Evolutionary conservation across 2,329 filamentous ascomycete species (phyloP), one percentile per base, ranked within the genome.

Genomic region (Fusarium domesticum): DNA sequence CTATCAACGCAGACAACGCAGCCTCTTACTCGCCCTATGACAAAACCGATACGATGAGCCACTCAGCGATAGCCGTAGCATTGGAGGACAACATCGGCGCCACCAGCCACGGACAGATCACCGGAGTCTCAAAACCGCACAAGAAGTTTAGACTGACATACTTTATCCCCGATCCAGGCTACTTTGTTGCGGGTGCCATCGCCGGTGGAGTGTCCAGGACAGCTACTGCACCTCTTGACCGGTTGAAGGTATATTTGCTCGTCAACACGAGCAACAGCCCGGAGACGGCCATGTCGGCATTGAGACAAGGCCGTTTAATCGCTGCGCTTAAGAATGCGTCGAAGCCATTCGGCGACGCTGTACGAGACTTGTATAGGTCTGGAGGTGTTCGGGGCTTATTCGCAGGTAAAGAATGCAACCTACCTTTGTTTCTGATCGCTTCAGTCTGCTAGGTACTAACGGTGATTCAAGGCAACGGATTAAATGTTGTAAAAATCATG

Each of bases 401-500:
- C 71, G 91, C 92, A 55, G 93, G 90, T 95, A 70, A 66, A 83
- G 54, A 11, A 39, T 8, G n/a, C n/a, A n/a, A 20, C 35, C 16
- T n/a, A 34, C 28, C 23, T 15, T 3, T 6, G 36, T 18, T 39
- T 18, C 16, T 16, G 15, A 15, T 23, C n/a, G n/a, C n/a, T 19
- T 30, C 14, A 31, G 6, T 10, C 37, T 6, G 15, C 11, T 28
- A 23, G 10, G 36, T 33, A 28, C 37, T 57, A 45, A 61, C 20
- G 18, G n/a, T n/a, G n/a, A 44, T 6, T n/a, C 6, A 57, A 95
- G 91, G 93, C 30, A 98, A 98, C 62, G 93, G 93, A 4, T 74
- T 98, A 57, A 98, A 98, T 58, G 90, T 98, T 3, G 69, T 96
- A 61, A 98, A 98, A 68, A 93, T 98, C 48, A 96, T 97, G 89